Base-by-base conservation (phyloP, 345 rosid species). In the Limnanthes douglasii region DNA sequence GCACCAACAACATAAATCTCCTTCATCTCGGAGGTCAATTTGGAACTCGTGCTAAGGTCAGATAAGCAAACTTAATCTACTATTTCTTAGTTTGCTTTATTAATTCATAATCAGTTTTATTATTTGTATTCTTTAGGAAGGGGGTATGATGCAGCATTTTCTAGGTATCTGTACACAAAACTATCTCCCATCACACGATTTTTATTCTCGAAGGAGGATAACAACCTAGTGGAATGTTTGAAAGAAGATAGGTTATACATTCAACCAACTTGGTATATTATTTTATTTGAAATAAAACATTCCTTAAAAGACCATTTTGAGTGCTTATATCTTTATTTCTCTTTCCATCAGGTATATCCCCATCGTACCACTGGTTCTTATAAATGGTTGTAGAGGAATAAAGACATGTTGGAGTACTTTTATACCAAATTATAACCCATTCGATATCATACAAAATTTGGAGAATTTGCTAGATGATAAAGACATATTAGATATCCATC, bases 401-500 rank as follows among this genome's bases (percentile, higher is more conserved):
- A 96, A 96, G 39, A 92, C 99, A 3, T 96, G 96, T n/a, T 92
- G 99, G 99, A 85, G 96, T 50, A 55, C 96, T 27, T 78, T 36
- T 41, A 42, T 85, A 18, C 99, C 96, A 5, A 92, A 92, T 52
- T 85, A 70, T 31, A 85, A 81, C 56, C 96, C 99, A 14, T 66
- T 90, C 61, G 96, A 92, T 11, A 64, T 92, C 16, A 58, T 75
- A 25, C 69, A 72, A 27, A 92, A 92, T 24, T 19, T 92, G 49
- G 66, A 80, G 47, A 73, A 54, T 38, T 53, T 75, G 48, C 45
- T 92, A 41, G 71, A 71, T 50, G 81, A 64, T 47, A 90, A 92
- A 53, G 57, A 37, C 54, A 62, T 73, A 80, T 71, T 70, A 49
- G 75, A 90, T 17, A 92, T 92, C 96, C 80, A 85, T 65, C 99